phyloP scores from a whole-genome alignment of 1,284 basidiomycete genomes.

The Phlebopus sp. region DNA sequence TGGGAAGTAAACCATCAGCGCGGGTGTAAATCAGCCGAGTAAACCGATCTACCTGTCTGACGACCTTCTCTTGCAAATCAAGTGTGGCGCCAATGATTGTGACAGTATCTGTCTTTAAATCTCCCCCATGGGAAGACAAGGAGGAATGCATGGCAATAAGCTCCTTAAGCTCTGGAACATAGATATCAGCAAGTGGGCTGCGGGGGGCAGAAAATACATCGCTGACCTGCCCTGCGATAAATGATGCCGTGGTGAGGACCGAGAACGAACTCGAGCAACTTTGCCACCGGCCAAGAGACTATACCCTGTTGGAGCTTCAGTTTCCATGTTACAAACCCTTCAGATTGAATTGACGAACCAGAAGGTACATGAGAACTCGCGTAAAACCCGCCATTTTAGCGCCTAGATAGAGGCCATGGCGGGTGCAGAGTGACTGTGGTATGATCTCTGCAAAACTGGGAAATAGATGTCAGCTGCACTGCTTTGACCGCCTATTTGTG shows the following conservation, averaged over 20 bases:
- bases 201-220: not conserved
- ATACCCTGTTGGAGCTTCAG: constrained; percentile 46
- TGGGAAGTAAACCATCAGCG: too few relatives aligned
- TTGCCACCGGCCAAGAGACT: constrained; percentile 80
- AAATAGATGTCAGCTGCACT: constrained; percentile 1
- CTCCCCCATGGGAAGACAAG: constrained; percentile 56
- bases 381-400: constrained; percentile 87
- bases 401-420: constrained; percentile 89
- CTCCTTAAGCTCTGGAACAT: constrained; percentile 57
- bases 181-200: not conserved
- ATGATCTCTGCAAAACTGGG: constrained; percentile 87
- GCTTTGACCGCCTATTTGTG: not conserved
- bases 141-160: constrained; percentile 69
- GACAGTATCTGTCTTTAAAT: constrained; percentile 70
- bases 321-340: constrained; percentile 1
- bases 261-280: constrained; percentile 60
- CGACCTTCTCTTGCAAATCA: constrained; percentile 67
- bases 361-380: constrained; percentile 60
- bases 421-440: constrained; percentile 86
- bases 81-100: constrained; percentile 75
- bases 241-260: constrained; percentile 65
- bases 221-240: constrained; percentile 44
- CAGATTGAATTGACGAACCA: constrained; percentile 45
- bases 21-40: not conserved
- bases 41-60: constrained; percentile 42